phyloP scores from a whole-genome alignment of 441 rosid species.

The Eruca vesicaria region DNA sequence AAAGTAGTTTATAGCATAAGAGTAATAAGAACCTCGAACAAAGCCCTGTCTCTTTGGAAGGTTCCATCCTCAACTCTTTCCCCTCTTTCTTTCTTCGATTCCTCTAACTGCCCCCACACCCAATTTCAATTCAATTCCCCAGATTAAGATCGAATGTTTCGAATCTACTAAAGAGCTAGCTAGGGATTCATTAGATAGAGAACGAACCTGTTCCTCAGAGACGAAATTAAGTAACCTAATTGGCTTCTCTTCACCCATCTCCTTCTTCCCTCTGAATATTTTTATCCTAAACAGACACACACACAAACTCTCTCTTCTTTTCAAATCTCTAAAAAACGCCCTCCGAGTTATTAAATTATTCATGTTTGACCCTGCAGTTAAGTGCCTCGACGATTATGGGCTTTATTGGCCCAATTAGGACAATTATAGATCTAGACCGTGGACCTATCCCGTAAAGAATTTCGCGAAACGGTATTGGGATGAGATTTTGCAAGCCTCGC shows the following conservation, averaged over 20 bases:
- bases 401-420: not conserved
- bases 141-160: not conserved
- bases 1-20: too few species aligned
- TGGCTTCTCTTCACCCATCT: conserved; percentile 70
- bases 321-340: not conserved
- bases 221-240: conserved; percentile 80
- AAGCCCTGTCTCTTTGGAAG: conserved; percentile 88
- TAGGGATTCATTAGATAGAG: conserved; percentile 32
- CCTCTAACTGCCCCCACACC: conserved; percentile 59
- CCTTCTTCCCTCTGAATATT: conserved; percentile 6
- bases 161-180: not conserved
- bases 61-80: conserved; percentile 94
- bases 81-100: conserved; percentile 83
- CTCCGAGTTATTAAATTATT: not conserved
- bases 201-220: conserved; percentile 79
- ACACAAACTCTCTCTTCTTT: not conserved
- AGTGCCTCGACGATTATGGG: not conserved
- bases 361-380: conserved; percentile 3
- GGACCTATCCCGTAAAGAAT: too few species aligned
- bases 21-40: too few species aligned
- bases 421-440: too few species aligned
- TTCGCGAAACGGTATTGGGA: too few species aligned
- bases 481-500: too few species aligned
- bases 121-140: conserved; percentile 3
- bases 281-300: not conserved